These are phyloP conservation scores for Mortierella sp. DNA, from an alignment of 371 early-diverging fungal genomes.

Conservation along the genomic window DNA sequence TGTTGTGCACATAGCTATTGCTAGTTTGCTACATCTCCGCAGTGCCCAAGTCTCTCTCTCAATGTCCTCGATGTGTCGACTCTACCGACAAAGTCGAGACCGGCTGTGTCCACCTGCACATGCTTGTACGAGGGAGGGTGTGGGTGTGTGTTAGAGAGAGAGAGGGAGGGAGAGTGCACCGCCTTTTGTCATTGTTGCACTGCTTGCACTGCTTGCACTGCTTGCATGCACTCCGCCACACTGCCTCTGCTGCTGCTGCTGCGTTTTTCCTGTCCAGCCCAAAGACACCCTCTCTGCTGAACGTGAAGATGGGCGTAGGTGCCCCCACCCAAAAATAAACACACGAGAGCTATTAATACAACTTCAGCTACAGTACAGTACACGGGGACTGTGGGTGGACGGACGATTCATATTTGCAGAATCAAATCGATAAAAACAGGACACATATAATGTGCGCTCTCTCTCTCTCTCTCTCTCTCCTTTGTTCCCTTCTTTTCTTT, in stretches of 20 bases:
- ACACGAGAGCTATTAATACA: background rate
- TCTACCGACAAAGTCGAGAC: no score
- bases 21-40: no score
- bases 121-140: background rate
- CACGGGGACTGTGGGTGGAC: no score
- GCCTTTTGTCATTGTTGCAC: background rate
- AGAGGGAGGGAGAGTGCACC: background rate
- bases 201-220: background rate
- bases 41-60: no score
- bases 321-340: constrained; percentile 8
- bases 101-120: background rate
- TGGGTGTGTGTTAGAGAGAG: background rate
- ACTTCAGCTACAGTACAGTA: no score
- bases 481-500: background rate
- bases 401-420: no score
- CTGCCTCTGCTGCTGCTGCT: no score
- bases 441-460: no score
- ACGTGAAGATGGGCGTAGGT: background rate
- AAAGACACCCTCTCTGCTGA: background rate
- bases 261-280: constrained; percentile 3
- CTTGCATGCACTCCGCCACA: constrained; percentile 6
- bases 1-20: no score
- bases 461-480: no score
- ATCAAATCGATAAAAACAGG: no score
- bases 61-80: no score